These are phyloP conservation scores for Botrytis porri DNA, from an alignment of 2,329 filamentous ascomycete species.

Conservation along the genomic window DNA sequence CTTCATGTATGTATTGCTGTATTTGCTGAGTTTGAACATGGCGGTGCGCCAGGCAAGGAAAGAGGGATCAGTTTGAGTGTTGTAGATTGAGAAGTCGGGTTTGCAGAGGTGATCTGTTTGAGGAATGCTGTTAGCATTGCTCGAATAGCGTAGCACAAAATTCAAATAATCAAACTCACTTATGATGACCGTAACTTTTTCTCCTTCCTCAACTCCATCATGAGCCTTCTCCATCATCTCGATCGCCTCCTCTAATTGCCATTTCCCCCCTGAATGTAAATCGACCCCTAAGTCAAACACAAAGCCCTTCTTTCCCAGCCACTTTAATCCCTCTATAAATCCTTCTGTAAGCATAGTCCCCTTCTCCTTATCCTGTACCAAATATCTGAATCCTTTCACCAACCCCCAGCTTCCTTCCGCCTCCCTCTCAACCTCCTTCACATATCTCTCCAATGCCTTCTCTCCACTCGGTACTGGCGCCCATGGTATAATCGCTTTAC, in stretches of 20 bases:
- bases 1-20: slow-evolving; percentile 76
- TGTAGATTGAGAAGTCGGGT: slow-evolving; percentile 68
- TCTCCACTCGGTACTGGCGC: slow-evolving; percentile 72
- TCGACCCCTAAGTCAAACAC: slow-evolving; percentile 85
- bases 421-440: slow-evolving; percentile 56
- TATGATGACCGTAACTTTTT: slow-evolving; percentile 46
- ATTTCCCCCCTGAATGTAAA: slow-evolving; percentile 69
- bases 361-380: slow-evolving; percentile 72
- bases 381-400: slow-evolving; percentile 76
- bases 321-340: slow-evolving; percentile 65
- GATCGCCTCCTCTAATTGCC: slow-evolving; percentile 68
- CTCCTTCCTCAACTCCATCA: slow-evolving; percentile 54
- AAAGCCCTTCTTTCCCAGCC: slow-evolving; percentile 60
- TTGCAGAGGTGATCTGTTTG: slow-evolving; percentile 81
- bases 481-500: slow-evolving; percentile 76
- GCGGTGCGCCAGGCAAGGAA: slow-evolving; percentile 68
- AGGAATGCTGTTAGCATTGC: slow-evolving; percentile 2
- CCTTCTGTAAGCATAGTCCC: slow-evolving; percentile 61
- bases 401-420: slow-evolving; percentile 62
- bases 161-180: slow-evolving; percentile 29
- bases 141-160: background rate
- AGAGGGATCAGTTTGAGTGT: slow-evolving; percentile 41
- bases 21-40: slow-evolving; percentile 64
- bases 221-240: slow-evolving; percentile 68
- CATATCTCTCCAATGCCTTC: slow-evolving; percentile 60